phyloP scores from a whole-genome alignment of 1,139 yeast genomes.

The Pichia sp. region DNA sequence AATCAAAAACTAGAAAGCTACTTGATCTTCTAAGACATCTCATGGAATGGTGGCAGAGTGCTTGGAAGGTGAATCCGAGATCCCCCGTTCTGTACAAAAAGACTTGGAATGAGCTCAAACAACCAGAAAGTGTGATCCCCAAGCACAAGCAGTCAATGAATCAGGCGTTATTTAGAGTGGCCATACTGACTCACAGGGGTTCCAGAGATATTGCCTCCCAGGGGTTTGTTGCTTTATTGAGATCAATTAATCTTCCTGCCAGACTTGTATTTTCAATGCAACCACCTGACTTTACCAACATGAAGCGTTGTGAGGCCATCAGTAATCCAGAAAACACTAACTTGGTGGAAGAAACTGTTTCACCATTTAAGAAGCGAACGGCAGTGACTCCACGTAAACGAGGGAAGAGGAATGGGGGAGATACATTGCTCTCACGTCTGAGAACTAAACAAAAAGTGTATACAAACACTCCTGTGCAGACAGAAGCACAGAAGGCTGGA shows the following conservation, averaged over 20 bases:
- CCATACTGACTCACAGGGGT: slow-evolving; percentile 48
- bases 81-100: slow-evolving; percentile 32
- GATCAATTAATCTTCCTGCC: slow-evolving; percentile 66
- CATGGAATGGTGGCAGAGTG: slow-evolving; percentile 53
- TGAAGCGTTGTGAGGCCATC: slow-evolving; percentile 18
- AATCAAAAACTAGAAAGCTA: slow-evolving; percentile 57
- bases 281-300: slow-evolving; percentile 75
- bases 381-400: background rate
- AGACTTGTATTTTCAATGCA: slow-evolving; percentile 78
- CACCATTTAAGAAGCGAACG: background rate
- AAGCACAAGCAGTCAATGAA: slow-evolving; percentile 16
- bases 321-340: slow-evolving; percentile 3
- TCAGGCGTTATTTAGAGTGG: slow-evolving; percentile 33
- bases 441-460: slow-evolving; percentile 15
- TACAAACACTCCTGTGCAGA: slow-evolving; percentile 12
- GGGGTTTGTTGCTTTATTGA: slow-evolving; percentile 71
- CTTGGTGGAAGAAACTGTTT: slow-evolving; percentile 1
- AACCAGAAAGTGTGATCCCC: slow-evolving; percentile 10
- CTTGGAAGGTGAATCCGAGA: slow-evolving; percentile 42
- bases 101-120: slow-evolving; percentile 52
- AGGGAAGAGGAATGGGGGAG: background rate
- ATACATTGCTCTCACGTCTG: slow-evolving; percentile 1
- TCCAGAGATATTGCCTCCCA: slow-evolving; percentile 78
- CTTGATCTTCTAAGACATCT: slow-evolving; percentile 67
- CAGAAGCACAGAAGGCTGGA: slow-evolving; percentile 11